Conservation (phyloP, 345 rosid species). For the Erucastrum elatum region DNA sequence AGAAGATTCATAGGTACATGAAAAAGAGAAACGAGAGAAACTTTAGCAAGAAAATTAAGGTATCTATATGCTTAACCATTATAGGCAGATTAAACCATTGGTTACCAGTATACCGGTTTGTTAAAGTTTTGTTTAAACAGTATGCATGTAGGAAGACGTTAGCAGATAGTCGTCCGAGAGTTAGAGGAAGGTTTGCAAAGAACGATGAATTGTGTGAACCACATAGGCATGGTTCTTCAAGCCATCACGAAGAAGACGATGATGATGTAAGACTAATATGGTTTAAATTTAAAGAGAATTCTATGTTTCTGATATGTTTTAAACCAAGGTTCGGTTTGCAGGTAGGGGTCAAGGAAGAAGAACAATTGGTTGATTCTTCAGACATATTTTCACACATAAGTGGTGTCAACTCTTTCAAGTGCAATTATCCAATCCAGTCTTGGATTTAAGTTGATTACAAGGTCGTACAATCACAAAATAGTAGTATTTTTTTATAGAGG, state of each 20-base stretch:
- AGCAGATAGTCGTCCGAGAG: conserved; percentile 93
- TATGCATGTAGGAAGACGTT: conserved; percentile 96
- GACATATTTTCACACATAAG: conserved; percentile 86
- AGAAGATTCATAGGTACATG: conserved; percentile 92
- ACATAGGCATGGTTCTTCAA: conserved; percentile 50
- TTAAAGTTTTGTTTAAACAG: conserved; percentile 37
- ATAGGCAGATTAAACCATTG: conserved; percentile 13
- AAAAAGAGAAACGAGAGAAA: conserved; percentile 94
- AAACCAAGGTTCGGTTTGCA: conserved; percentile 21
- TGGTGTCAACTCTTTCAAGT: conserved; percentile 87
- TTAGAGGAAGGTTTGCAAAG: conserved; percentile 94
- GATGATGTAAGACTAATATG: conserved; percentile 51
- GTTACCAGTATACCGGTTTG: not conserved
- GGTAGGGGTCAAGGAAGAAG: conserved; percentile 77
- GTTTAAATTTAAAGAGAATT: not conserved
- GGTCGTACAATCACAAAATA: not conserved
- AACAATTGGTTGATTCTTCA: conserved; percentile 74
- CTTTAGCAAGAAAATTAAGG: conserved; percentile 98
- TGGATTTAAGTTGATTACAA: conserved; percentile 55
- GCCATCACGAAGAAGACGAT: conserved; percentile 75
- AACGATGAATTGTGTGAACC: conserved; percentile 75
- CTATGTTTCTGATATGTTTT: not conserved
- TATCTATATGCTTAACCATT: conserved; percentile 17
- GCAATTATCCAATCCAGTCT: conserved; percentile 74
- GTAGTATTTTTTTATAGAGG: conserved; percentile 12